These are phyloP conservation scores for Populus simonii DNA, from an alignment of 345 rosid species.

Conservation along the genomic window DNA sequence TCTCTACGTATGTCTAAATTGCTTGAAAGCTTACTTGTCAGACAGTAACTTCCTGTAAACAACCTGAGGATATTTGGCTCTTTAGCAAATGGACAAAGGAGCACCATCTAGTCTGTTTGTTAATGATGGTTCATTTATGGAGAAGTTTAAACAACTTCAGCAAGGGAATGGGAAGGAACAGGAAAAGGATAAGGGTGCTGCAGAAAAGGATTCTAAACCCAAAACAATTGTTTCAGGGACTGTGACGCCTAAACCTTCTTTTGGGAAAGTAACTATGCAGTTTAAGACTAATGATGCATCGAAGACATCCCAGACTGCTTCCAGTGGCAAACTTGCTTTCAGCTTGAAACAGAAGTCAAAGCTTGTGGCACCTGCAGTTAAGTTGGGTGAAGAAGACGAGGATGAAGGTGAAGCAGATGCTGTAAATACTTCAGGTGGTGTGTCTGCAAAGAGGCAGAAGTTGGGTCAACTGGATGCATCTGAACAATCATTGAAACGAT, in stretches of 20 bases:
- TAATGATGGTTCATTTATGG: conserved; percentile 99
- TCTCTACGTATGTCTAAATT: conserved; percentile 26
- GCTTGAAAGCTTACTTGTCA: conserved; percentile 54
- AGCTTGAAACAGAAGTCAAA: conserved; percentile 96
- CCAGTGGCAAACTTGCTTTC: conserved; percentile 90
- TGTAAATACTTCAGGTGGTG: conserved; percentile 42
- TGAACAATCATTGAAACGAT: conserved; percentile 43
- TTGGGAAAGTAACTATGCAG: conserved; percentile 39
- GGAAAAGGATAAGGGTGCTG: conserved; percentile 29
- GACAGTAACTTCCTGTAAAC: conserved; percentile 45
- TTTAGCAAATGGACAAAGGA: conserved; percentile 68
- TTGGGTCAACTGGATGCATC: conserved; percentile 47
- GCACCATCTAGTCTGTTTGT: conserved; percentile 73
- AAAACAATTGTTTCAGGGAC: conserved; percentile 49
- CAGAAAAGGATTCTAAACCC: conserved; percentile 63
- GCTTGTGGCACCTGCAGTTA: conserved; percentile 76
- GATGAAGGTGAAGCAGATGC: conserved; percentile 70
- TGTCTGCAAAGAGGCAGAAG: conserved; percentile 64
- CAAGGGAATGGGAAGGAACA: conserved; percentile 58
- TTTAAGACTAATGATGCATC: conserved; percentile 46
- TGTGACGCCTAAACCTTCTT: conserved; percentile 42
- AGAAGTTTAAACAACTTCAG: conserved; percentile 94
- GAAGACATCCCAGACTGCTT: conserved; percentile 34
- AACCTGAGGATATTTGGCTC: conserved; percentile 27
- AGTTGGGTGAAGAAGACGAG: conserved; percentile 71